phyloP scores from a whole-genome alignment of 768 basidiomycete genomes.

The Mycena epipterygia region DNA sequence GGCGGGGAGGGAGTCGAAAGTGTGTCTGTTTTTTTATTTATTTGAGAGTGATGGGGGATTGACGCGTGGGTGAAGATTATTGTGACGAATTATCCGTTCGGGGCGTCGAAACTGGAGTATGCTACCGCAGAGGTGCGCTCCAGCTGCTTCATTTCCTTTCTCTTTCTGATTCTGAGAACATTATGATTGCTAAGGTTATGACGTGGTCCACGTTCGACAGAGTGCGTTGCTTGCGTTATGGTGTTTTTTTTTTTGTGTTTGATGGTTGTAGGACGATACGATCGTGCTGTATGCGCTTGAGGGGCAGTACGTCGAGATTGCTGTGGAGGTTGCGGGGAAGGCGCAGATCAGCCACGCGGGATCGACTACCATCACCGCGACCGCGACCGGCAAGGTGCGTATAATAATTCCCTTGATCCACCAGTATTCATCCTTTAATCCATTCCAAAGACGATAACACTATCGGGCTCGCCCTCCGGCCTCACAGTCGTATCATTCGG shows the following conservation, averaged over 20 bases:
- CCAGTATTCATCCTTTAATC: too few species aligned
- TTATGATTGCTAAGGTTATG: slow-evolving; percentile 41
- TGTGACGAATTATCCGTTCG: slow-evolving; percentile 75
- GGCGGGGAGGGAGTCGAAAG: slow-evolving; percentile 73
- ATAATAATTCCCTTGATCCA: too few species aligned
- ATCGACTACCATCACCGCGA: slow-evolving; percentile 40
- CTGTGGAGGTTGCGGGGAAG: slow-evolving; percentile 25
- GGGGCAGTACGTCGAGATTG: slow-evolving; percentile 53
- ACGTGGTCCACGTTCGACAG: slow-evolving; percentile 57
- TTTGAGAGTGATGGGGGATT: neutral
- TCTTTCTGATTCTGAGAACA: neutral
- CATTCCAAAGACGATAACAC: neutral
- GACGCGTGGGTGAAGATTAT: slow-evolving; percentile 53
- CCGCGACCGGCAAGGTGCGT: slow-evolving; percentile 35
- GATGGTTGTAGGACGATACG: slow-evolving; percentile 42
- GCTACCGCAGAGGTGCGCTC: slow-evolving; percentile 70
- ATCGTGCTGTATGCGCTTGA: slow-evolving; percentile 54
- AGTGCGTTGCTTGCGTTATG: slow-evolving; percentile 29
- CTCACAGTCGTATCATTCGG: slow-evolving; percentile 58
- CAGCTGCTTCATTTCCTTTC: neutral
- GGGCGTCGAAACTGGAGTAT: slow-evolving; percentile 65
- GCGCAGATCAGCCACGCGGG: slow-evolving; percentile 38
- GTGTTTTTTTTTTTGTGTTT: neutral
- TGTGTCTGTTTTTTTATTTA: neutral
- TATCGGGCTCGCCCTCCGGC: slow-evolving; percentile 50